Percentiles rank a stretch among this genome's conserved stretches.
Evolutionary conservation across 164 flowering plant genomes (phyloP).

Genomic region (Kingdonia uniflora): DNA sequence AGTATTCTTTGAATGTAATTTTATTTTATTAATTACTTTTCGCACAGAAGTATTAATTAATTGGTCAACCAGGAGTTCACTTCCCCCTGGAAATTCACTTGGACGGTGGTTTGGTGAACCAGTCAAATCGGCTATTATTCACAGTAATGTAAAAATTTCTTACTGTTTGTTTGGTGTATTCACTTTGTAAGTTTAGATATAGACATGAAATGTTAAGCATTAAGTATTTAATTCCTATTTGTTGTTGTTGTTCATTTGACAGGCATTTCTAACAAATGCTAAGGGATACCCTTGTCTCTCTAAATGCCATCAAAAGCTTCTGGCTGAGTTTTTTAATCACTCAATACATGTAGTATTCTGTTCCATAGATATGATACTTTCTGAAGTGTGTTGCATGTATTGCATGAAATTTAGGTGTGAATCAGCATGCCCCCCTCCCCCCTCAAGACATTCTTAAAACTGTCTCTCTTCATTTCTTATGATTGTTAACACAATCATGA

Average conservation of each 20-base stretch:
- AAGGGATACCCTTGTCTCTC: constrained; percentile 92
- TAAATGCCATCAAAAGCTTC: constrained; percentile 75
- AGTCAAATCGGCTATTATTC: constrained; percentile 72
- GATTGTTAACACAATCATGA: no score
- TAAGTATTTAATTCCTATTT: neutral
- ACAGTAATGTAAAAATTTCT: constrained; percentile 52
- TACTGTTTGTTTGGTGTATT: constrained; percentile 7
- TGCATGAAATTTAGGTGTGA: no score
- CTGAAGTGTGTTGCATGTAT: no score
- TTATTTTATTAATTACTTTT: neutral
- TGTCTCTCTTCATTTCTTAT: no score
- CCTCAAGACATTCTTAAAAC: no score
- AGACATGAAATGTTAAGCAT: no score
- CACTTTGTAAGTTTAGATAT: neutral
- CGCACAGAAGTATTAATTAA: neutral
- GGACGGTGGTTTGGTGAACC: constrained; percentile 99
- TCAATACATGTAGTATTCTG: no score
- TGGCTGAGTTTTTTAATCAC: constrained; percentile 60
- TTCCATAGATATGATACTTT: no score
- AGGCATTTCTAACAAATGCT: constrained; percentile 84
- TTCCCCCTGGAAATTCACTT: constrained; percentile 78
- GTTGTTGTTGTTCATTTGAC: constrained; percentile 13
- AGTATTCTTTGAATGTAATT: constrained; percentile 17
- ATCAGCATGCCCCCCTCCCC: no score
- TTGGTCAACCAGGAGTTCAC: no score